These are phyloP conservation scores for Rugonectria rugulosa DNA, from an alignment of 2,329 filamentous ascomycete species.

Conservation along the genomic window DNA sequence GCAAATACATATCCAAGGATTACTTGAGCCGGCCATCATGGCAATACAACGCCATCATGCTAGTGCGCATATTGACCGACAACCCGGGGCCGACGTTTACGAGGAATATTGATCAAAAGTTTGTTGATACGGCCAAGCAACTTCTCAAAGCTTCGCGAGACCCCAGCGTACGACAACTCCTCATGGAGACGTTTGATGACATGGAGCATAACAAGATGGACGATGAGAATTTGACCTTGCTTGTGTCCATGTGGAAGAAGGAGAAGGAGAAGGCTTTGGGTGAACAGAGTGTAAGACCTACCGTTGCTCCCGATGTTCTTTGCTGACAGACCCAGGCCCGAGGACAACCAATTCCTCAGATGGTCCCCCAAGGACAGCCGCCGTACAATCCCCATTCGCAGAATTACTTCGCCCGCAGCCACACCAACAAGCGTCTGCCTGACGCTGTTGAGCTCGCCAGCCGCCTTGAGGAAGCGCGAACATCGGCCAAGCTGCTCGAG, in stretches of 20 bases:
- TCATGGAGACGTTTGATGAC: constrained; percentile 84
- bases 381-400: constrained; percentile 51
- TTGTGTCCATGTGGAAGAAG: constrained; percentile 88
- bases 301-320: background rate
- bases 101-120: constrained; percentile 86
- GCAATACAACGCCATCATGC: constrained; percentile 97
- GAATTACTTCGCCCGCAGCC: constrained; percentile 65
- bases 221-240: constrained; percentile 74
- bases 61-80: constrained; percentile 88
- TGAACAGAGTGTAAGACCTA: constrained; percentile 54
- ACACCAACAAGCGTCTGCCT: constrained; percentile 63
- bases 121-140: constrained; percentile 77
- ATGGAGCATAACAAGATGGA: constrained; percentile 75
- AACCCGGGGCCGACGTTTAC: constrained; percentile 93
- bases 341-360: constrained; percentile 26
- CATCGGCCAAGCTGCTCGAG: constrained; percentile 88
- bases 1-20: constrained; percentile 81
- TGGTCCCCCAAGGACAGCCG: constrained; percentile 10
- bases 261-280: constrained; percentile 75
- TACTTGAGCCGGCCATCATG: constrained; percentile 70
- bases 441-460: constrained; percentile 78
- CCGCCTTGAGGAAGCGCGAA: constrained; percentile 88
- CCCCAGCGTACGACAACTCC: constrained; percentile 80
- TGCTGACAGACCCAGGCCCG: constrained; percentile 22
- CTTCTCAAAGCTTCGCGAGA: constrained; percentile 76